These are phyloP conservation scores for Lonicera japonica DNA, from an alignment of 129 eudicot species.

Conservation along the genomic window DNA sequence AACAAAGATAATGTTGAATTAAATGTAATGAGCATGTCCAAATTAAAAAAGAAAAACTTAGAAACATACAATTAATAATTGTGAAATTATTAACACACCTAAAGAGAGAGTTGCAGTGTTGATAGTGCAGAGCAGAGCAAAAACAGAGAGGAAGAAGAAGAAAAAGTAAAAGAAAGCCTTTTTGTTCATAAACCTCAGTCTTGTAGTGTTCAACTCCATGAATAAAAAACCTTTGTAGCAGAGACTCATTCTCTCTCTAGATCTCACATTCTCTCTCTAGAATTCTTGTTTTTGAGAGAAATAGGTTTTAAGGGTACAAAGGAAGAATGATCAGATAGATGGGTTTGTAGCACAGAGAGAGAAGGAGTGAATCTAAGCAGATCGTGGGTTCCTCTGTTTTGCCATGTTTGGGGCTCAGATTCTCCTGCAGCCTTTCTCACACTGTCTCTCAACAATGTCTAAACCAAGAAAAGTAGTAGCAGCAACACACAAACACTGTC, in stretches of 20 bases:
- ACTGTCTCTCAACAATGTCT: slow-evolving; percentile 44
- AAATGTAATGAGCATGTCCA: not conserved
- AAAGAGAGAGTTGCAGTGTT: slow-evolving; percentile 13
- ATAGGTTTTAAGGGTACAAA: slow-evolving; percentile 1
- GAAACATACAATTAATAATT: not conserved
- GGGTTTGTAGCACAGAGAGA: slow-evolving; percentile 16
- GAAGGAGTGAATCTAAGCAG: slow-evolving; percentile 4
- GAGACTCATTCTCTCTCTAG: not conserved
- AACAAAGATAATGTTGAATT: not conserved
- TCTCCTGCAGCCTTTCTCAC: slow-evolving; percentile 40
- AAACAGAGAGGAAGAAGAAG: slow-evolving; percentile 21
- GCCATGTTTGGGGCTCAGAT: slow-evolving; percentile 54
- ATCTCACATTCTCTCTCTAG: slow-evolving; percentile 11
- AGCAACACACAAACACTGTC: too few species aligned
- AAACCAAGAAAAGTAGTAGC: slow-evolving; percentile 37
- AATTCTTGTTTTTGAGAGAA: not conserved
- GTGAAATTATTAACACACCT: slow-evolving; percentile 14
- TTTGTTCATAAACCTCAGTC: slow-evolving; percentile 28
- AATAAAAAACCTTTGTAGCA: not conserved
- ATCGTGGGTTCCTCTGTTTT: slow-evolving; percentile 42
- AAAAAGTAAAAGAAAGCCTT: slow-evolving; percentile 12
- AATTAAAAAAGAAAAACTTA: slow-evolving; percentile 7
- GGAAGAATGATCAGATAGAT: slow-evolving; percentile 14
- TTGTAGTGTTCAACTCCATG: slow-evolving; percentile 21
- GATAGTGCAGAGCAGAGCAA: not conserved